phyloP scores from a whole-genome alignment of 164 flowering plant species.

The Malania oleifera region DNA sequence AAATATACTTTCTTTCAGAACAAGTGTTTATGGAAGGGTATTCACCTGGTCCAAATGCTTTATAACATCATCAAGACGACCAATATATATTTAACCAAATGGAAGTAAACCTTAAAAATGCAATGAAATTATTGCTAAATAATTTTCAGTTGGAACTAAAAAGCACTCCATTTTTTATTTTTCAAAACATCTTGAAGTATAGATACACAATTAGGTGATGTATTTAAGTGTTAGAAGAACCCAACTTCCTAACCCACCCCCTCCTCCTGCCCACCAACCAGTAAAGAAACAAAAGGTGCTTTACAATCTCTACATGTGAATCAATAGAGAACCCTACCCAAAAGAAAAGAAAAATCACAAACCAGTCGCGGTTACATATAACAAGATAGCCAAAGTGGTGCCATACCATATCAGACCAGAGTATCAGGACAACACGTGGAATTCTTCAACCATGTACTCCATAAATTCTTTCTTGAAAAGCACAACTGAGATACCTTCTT shows the following conservation, averaged over 20 bases:
- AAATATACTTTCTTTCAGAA: no score
- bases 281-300: neutral
- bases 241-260: no score
- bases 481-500: neutral
- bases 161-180: neutral
- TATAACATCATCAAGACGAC: no score
- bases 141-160: neutral
- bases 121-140: conserved; percentile 14
- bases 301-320: conserved; percentile 19
- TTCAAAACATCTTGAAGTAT: neutral
- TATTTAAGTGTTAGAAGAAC: conserved; percentile 15
- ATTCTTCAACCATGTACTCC: no score
- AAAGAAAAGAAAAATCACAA: conserved; percentile 12
- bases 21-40: no score
- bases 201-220: conserved; percentile 17
- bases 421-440: neutral
- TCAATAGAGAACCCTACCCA: conserved; percentile 1
- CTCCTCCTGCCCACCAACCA: neutral
- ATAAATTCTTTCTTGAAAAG: neutral
- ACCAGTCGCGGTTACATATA: neutral
- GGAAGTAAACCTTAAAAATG: no score
- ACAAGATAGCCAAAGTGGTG: conserved; percentile 2
- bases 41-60: no score
- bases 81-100: no score
- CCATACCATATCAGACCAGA: neutral